phyloP scores from a whole-genome alignment of 352 stramenopile species.

The Phytophthora fragariaefolia region DNA sequence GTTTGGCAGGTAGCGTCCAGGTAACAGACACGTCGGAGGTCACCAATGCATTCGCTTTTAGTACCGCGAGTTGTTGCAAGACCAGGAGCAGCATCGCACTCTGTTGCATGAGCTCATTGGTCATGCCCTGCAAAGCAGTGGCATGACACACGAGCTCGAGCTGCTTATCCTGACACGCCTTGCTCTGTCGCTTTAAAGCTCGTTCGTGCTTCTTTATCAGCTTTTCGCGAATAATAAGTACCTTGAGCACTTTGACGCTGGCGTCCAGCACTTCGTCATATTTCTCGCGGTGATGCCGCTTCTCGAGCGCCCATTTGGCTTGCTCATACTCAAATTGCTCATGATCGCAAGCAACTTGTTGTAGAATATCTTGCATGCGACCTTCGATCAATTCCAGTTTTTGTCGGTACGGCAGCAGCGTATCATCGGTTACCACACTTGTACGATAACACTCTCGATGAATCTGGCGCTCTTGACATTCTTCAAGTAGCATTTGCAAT shows the following conservation, averaged over 20 bases:
- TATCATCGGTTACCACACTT: conserved; percentile 6
- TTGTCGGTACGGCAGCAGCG: conserved; percentile 45
- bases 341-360: conserved; percentile 69
- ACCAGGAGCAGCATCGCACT: conserved; percentile 56
- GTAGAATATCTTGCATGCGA: conserved; percentile 53
- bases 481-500: conserved; percentile 57
- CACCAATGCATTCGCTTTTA: conserved; percentile 13
- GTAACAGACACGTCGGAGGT: background rate
- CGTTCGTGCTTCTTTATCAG: conserved; percentile 64
- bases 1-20: conserved; percentile 51
- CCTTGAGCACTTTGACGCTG: conserved; percentile 73
- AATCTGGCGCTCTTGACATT: conserved; percentile 14
- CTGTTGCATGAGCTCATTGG: conserved; percentile 54
- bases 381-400: conserved; percentile 57
- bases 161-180: conserved; percentile 32
- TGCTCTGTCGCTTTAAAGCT: conserved; percentile 17
- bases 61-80: conserved; percentile 47
- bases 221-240: conserved; percentile 71
- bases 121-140: conserved; percentile 24
- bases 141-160: conserved; percentile 17
- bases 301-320: conserved; percentile 61
- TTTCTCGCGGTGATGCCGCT: conserved; percentile 51
- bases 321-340: conserved; percentile 73
- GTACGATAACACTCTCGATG: background rate
- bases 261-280: conserved; percentile 66